Percentiles rank a stretch among this genome's conserved stretches.
These are phyloP conservation scores for Pseudogymnoascus sp. DNA, from an alignment of 2,329 filamentous ascomycete species.

Conservation along the genomic window DNA sequence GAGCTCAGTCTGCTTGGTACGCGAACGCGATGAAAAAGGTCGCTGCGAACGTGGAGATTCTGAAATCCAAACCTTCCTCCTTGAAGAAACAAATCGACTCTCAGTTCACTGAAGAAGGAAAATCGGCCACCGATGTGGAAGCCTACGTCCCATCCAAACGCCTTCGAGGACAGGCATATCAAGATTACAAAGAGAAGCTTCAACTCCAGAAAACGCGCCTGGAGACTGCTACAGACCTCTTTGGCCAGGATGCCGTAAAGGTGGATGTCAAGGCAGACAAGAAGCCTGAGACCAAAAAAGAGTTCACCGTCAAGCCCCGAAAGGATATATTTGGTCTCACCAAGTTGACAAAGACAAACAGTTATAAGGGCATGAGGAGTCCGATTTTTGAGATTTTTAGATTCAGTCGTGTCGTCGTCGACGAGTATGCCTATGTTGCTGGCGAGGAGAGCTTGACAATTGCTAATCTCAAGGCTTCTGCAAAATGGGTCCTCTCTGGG, in stretches of 20 bases:
- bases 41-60: constrained; percentile 27
- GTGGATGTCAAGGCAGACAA: neutral
- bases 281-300: neutral
- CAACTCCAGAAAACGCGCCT: neutral
- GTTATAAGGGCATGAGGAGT: constrained; percentile 24
- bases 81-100: constrained; percentile 27
- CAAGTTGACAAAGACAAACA: constrained; percentile 14
- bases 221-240: neutral
- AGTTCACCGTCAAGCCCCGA: constrained; percentile 3
- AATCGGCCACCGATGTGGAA: constrained; percentile 29
- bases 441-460: constrained; percentile 29
- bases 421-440: constrained; percentile 55
- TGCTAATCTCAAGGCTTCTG: constrained; percentile 32
- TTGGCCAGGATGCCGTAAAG: neutral
- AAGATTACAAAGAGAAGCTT: constrained; percentile 10
- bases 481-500: constrained; percentile 52
- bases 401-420: constrained; percentile 53
- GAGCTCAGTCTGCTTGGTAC: constrained; percentile 44
- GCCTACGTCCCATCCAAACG: constrained; percentile 32
- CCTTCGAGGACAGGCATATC: constrained; percentile 30
- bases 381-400: constrained; percentile 50
- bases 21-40: constrained; percentile 35
- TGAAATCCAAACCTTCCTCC: constrained; percentile 11
- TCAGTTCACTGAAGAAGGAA: constrained; percentile 23
- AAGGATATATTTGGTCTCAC: neutral